These are phyloP conservation scores for Lentinus tigrinus DNA, from an alignment of 768 basidiomycete species.

Conservation along the genomic window DNA sequence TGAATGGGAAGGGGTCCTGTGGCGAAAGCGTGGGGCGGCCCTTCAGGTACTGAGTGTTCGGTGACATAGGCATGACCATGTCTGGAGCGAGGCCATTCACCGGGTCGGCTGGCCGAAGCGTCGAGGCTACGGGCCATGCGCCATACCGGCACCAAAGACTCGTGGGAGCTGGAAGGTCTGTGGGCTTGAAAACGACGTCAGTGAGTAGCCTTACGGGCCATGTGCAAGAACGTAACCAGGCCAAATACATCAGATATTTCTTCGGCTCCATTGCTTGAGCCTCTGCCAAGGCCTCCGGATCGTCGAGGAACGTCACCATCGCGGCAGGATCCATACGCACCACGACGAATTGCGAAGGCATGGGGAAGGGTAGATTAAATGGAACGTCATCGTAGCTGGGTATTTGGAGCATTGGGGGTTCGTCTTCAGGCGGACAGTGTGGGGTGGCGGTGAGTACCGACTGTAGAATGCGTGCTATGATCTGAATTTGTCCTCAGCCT, in stretches of 20 bases:
- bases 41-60: background rate
- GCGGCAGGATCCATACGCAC: background rate
- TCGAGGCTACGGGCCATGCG: background rate
- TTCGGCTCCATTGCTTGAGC: background rate
- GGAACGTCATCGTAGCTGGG: too few species aligned
- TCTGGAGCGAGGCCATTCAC: background rate
- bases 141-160: constrained; percentile 1
- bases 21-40: background rate
- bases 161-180: background rate
- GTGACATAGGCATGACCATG: constrained; percentile 6
- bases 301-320: background rate
- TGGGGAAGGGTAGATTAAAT: too few species aligned
- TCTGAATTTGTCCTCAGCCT: too few species aligned
- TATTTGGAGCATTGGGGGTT: too few species aligned
- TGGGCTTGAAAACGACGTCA: background rate
- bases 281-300: background rate
- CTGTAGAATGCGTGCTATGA: too few species aligned
- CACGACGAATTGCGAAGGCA: background rate
- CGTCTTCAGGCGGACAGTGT: too few species aligned
- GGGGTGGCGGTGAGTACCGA: too few species aligned
- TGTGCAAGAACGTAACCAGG: too few species aligned
- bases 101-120: background rate
- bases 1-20: background rate
- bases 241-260: background rate
- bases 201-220: too few species aligned